Base-by-base conservation (phyloP, 176 grass and related monocot species). In the Paspalum vaginatum region DNA sequence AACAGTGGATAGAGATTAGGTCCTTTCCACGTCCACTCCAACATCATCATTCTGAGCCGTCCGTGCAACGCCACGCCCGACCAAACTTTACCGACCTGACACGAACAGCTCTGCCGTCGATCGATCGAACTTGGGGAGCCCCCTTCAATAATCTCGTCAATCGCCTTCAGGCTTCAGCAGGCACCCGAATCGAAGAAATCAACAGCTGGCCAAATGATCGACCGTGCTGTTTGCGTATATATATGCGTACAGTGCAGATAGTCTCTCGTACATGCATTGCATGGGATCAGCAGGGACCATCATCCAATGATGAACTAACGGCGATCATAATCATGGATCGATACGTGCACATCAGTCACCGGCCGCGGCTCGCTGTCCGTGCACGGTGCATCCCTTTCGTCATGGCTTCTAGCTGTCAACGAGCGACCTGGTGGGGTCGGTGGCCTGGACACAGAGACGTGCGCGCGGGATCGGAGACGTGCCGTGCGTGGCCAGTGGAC, bases 271-370 rank as follows among this genome's bases (percentile, higher is more conserved):
- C 3, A 32, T 32, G 32, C 16, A 21, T 41, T 41, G 13, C 64
- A 47, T 61, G 81, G 71, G 71, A 39, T 51, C 81, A 83, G n/a
- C 38, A 15, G 81, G 71, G 71, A 39, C 62, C 81, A 83, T 37
- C 38, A 15, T 15, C 51, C 16, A 68, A 77, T 61, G 53, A 83
- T 75, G 5, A 45, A 61, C n/a, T n/a, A n/a, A n/a, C 43, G 15
- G 1, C 41, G 10, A 45, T 43, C 20, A 22, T 46, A 43, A 63
- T 45, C 43, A 46, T 49, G 47, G 14, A 3, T 13, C 12, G 14
- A 14, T 13, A 13, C 54, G 51, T 69, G 47, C 70, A 9, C 81
- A 52, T 75, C 71, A 45, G 40, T 64, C 61, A 38, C 61, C 50
- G 37, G 26, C 68, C 56, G 25, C 54, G 54, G 46, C 44, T 45